Evolutionary conservation across 1,284 basidiomycete species (phyloP).

Genomic region (Chondrostereum purpureum): DNA sequence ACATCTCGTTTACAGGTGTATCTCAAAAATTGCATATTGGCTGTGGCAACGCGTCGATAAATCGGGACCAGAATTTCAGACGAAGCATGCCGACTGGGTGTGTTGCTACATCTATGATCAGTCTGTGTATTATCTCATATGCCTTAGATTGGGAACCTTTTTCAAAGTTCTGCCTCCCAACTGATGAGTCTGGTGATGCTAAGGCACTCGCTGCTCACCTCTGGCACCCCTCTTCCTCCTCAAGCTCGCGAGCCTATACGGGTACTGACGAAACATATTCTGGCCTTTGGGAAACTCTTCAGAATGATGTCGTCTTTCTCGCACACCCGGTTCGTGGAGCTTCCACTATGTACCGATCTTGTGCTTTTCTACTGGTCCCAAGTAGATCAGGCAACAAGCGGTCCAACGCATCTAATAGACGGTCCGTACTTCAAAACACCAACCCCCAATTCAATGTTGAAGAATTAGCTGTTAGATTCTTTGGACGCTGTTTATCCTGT

Average conservation of each 20-base stretch:
- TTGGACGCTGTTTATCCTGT: constrained; percentile 59
- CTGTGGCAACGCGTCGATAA: constrained; percentile 55
- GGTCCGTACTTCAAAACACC: constrained; percentile 38
- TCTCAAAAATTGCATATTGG: constrained; percentile 63
- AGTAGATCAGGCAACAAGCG: constrained; percentile 59
- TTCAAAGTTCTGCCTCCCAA: constrained; percentile 50
- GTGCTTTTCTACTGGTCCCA: constrained; percentile 75
- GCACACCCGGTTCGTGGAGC: constrained; percentile 47
- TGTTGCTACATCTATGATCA: constrained; percentile 16
- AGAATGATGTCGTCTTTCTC: constrained; percentile 62
- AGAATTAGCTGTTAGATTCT: no score
- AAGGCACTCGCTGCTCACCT: constrained; percentile 16
- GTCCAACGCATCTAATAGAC: constrained; percentile 43
- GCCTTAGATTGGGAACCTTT: constrained; percentile 50
- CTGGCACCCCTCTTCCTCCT: constrained; percentile 17
- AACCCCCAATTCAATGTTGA: no score
- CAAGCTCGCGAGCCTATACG: constrained; percentile 36
- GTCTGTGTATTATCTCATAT: constrained; percentile 1
- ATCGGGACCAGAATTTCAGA: constrained; percentile 33
- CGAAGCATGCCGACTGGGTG: constrained; percentile 50
- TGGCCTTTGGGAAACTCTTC: constrained; percentile 72
- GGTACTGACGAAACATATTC: constrained; percentile 58
- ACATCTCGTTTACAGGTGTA: constrained; percentile 65
- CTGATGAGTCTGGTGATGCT: constrained; percentile 47
- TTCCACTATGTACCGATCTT: constrained; percentile 60